phyloP scores from a whole-genome alignment of 768 basidiomycete genomes.

The Podaxis mareebaensis region DNA sequence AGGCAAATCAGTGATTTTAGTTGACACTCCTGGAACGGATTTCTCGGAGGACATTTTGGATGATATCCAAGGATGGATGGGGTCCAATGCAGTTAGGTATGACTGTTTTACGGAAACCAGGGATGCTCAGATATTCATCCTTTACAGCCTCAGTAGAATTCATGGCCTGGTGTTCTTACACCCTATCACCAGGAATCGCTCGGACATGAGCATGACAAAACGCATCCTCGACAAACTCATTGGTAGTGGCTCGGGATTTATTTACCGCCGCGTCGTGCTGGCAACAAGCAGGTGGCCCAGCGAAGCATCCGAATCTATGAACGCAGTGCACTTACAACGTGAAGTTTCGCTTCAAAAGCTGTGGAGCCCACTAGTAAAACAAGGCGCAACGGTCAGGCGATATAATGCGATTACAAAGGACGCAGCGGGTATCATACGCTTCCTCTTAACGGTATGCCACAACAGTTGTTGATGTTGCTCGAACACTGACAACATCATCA shows the following conservation, averaged over 20 bases:
- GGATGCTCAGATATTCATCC: neutral
- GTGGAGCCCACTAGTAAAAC: neutral
- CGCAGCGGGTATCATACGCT: neutral
- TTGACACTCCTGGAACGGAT: neutral
- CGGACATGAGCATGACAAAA: neutral
- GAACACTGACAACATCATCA: neutral
- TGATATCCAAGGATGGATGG: neutral
- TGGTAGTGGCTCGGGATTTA: neutral
- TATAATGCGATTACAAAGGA: neutral
- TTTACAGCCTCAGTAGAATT: neutral
- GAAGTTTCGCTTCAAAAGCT: neutral
- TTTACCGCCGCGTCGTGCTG: neutral
- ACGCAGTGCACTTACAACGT: neutral
- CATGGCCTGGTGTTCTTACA: neutral
- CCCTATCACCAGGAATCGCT: neutral
- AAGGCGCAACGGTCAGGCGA: neutral
- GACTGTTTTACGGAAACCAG: neutral
- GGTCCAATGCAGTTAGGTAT: neutral
- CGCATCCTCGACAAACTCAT: neutral
- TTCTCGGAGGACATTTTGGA: neutral
- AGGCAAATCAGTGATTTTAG: neutral
- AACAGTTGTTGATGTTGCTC: neutral
- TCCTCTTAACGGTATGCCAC: neutral
- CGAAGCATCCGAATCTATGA: neutral
- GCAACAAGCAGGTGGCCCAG: neutral